Percentiles rank a stretch among this genome's conserved stretches.
These are phyloP conservation scores for Verticillium tricorpus DNA, from an alignment of 2,329 filamentous ascomycete genomes.

Conservation along the genomic window DNA sequence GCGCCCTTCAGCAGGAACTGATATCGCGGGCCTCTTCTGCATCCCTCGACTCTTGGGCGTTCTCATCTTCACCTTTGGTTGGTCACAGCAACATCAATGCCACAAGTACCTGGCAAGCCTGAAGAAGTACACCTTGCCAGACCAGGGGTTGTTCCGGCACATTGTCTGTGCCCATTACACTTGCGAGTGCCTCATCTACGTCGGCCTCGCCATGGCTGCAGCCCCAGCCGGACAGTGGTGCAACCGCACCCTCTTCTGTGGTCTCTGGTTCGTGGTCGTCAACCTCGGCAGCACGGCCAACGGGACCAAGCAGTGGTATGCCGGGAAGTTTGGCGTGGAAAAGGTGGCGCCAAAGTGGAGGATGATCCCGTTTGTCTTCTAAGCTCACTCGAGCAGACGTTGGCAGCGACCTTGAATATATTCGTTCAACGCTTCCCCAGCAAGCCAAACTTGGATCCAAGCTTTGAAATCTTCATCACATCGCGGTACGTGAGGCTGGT, in stretches of 20 bases:
- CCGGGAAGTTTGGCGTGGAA: conserved; percentile 64
- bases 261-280: conserved; percentile 65
- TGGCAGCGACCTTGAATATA: neutral
- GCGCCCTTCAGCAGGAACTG: conserved; percentile 6
- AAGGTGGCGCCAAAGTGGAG: conserved; percentile 61
- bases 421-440: conserved; percentile 32
- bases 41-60: conserved; percentile 48
- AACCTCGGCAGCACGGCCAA: conserved; percentile 81
- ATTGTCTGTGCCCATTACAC: conserved; percentile 88
- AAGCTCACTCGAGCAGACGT: conserved; percentile 15
- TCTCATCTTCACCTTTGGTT: conserved; percentile 64
- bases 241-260: conserved; percentile 71
- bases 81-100: conserved; percentile 68
- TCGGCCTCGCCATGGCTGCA: conserved; percentile 68
- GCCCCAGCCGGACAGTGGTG: conserved; percentile 62
- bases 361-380: conserved; percentile 71
- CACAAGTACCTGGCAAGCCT: conserved; percentile 66
- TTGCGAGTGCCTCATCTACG: conserved; percentile 80
- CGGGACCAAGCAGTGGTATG: conserved; percentile 77
- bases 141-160: conserved; percentile 64
- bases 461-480: conserved; percentile 74
- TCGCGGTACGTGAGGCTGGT: conserved; percentile 80
- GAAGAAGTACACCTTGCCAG: conserved; percentile 78
- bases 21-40: neutral
- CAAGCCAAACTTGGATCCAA: conserved; percentile 63